Evolutionary conservation across 2,329 filamentous ascomycete species (phyloP).

Genomic region (Salinomyces thailandicus): DNA sequence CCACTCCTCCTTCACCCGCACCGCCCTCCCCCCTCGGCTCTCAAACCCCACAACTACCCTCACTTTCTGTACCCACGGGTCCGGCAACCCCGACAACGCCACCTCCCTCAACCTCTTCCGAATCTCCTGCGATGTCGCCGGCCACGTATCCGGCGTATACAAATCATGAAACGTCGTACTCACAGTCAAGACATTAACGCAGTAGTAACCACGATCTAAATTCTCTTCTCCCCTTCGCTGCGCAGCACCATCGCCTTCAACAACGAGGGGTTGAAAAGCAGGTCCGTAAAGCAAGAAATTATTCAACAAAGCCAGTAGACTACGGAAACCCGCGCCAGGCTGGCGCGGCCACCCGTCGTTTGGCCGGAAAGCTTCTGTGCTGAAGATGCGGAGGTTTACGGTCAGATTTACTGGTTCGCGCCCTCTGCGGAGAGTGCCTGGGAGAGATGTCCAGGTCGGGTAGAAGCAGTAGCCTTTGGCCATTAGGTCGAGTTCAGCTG

Average conservation of each 20-base stretch:
- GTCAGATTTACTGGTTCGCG: constrained; percentile 11
- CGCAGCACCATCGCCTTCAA: constrained; percentile 2
- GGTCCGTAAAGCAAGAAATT: constrained; percentile 16
- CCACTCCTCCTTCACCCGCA: neutral
- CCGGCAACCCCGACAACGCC: constrained; percentile 1
- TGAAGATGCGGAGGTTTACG: constrained; percentile 15
- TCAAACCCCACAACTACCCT: constrained; percentile 1
- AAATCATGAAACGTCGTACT: constrained; percentile 14
- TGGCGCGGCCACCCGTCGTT: constrained; percentile 13
- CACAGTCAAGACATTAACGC: constrained; percentile 9
- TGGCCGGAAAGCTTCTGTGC: constrained; percentile 16
- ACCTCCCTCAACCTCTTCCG: constrained; percentile 13
- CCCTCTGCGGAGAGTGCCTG: constrained; percentile 3
- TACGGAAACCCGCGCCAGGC: constrained; percentile 10
- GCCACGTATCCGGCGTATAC: constrained; percentile 15
- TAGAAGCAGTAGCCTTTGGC: constrained; percentile 14
- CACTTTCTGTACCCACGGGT: constrained; percentile 1
- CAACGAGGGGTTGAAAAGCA: too few species aligned
- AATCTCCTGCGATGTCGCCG: constrained; percentile 10
- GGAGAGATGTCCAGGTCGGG: constrained; percentile 15
- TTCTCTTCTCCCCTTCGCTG: too few species aligned
- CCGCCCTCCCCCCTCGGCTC: neutral
- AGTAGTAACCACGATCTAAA: neutral
- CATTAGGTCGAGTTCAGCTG: constrained; percentile 15
- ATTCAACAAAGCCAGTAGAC: constrained; percentile 14